phyloP scores from a whole-genome alignment of 441 rosid species.

The Hura crepitans region DNA sequence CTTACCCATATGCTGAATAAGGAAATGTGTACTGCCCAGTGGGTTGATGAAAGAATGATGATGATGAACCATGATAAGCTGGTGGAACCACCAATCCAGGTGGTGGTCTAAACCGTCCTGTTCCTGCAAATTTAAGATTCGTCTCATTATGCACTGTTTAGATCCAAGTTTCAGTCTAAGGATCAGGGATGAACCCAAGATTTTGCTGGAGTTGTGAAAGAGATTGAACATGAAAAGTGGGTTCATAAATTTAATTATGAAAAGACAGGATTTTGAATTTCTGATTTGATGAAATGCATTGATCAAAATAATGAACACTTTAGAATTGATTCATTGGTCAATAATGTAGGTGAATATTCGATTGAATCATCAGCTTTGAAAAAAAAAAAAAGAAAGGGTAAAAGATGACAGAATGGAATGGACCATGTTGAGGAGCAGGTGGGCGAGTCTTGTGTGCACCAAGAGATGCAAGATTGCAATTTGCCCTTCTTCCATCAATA shows the following conservation, averaged over 20 bases:
- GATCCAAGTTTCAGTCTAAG: conserved; percentile 22
- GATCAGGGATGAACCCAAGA: background rate
- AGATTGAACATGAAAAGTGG: too few relatives aligned
- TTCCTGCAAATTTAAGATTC: conserved; percentile 38
- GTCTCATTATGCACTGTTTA: conserved; percentile 7
- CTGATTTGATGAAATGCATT: too few relatives aligned
- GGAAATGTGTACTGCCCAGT: conserved; percentile 54
- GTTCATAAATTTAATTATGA: too few relatives aligned
- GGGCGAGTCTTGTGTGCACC: conserved; percentile 96
- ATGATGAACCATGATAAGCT: conserved; percentile 46
- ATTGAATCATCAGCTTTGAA: conserved; percentile 5
- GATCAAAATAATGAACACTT: background rate
- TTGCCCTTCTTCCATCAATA: conserved; percentile 94
- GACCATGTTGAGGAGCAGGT: conserved; percentile 83
- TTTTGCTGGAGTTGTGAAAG: too few relatives aligned
- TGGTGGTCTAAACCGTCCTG: conserved; percentile 53
- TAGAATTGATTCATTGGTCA: background rate
- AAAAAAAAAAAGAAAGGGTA: background rate
- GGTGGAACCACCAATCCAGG: conserved; percentile 50
- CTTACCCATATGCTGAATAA: conserved; percentile 72
- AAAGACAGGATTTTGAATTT: too few relatives aligned
- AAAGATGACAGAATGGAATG: conserved; percentile 22
- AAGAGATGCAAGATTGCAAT: conserved; percentile 88
- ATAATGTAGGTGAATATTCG: conserved; percentile 11
- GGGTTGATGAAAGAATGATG: conserved; percentile 52